phyloP scores from a whole-genome alignment of 495 filamentous ascomycete genomes.

The Neurospora sp. region DNA sequence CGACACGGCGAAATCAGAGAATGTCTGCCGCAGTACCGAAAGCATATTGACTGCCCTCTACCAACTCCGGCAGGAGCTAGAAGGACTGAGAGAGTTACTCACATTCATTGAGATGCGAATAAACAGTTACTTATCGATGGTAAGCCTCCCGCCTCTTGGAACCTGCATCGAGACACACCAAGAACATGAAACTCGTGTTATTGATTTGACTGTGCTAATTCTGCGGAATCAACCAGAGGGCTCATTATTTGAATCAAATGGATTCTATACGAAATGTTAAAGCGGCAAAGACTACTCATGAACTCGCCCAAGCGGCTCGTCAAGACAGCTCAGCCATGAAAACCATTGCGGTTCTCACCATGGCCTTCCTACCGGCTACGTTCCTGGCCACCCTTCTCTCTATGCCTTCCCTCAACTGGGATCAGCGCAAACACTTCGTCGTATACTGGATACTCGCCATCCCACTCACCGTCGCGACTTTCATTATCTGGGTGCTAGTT shows the following conservation, averaged over 20 bases:
- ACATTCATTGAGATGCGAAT: not conserved
- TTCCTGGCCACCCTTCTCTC: constrained; percentile 26
- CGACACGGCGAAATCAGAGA: not conserved
- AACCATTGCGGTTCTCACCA: constrained; percentile 28
- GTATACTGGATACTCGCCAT: constrained; percentile 27
- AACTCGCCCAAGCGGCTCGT: constrained; percentile 20
- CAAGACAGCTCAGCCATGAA: constrained; percentile 28
- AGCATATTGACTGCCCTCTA: not conserved
- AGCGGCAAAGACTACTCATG: not conserved
- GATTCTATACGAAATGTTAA: not conserved
- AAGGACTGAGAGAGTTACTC: not conserved
- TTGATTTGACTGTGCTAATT: no score
- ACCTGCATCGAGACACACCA: no score
- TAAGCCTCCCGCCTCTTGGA: no score
- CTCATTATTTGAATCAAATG: not conserved
- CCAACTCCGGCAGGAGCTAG: not conserved
- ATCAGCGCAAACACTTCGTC: constrained; percentile 20
- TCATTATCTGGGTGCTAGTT: constrained; percentile 11
- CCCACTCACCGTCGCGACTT: constrained; percentile 17
- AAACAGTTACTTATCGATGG: not conserved
- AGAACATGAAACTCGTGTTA: no score
- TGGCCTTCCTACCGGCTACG: constrained; percentile 16
- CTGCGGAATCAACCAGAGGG: no score
- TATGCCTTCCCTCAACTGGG: constrained; percentile 27
- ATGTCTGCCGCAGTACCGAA: not conserved